Evolutionary conservation across 192 early-diverging fungal genomes (phyloP).

Genomic region (Backusella mclennaniae): DNA sequence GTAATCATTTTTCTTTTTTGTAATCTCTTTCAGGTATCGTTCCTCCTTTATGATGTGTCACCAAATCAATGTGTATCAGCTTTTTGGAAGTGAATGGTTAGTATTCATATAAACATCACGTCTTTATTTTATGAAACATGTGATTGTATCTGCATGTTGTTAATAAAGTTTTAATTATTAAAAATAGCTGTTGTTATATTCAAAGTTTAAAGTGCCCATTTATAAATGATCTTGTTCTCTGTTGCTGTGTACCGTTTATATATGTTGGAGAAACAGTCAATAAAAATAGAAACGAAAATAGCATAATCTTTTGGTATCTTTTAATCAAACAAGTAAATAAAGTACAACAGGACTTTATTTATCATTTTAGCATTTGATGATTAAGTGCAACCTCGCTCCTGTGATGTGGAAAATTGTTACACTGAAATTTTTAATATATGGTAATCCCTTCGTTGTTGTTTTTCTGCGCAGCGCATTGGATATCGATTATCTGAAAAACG

Average conservation of each 20-base stretch:
- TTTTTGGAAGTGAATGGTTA: neutral
- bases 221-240: neutral
- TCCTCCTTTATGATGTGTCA: slow-evolving; percentile 3
- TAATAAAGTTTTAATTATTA: neutral
- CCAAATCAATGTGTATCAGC: neutral
- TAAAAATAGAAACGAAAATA: no score
- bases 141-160: neutral
- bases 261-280: no score
- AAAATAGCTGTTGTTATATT: neutral
- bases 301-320: neutral
- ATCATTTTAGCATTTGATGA: neutral
- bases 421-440: neutral
- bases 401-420: neutral
- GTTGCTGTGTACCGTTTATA: neutral
- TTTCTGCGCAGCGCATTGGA: neutral
- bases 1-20: neutral
- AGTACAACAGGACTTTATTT: neutral
- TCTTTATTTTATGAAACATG: neutral
- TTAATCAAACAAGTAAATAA: neutral
- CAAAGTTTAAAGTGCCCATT: neutral
- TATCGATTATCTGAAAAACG: neutral
- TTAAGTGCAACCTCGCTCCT: neutral
- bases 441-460: neutral
- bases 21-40: neutral
- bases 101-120: neutral